Evolutionary conservation across 1,284 basidiomycete genomes (phyloP).

Genomic region (Irpex sp.): DNA sequence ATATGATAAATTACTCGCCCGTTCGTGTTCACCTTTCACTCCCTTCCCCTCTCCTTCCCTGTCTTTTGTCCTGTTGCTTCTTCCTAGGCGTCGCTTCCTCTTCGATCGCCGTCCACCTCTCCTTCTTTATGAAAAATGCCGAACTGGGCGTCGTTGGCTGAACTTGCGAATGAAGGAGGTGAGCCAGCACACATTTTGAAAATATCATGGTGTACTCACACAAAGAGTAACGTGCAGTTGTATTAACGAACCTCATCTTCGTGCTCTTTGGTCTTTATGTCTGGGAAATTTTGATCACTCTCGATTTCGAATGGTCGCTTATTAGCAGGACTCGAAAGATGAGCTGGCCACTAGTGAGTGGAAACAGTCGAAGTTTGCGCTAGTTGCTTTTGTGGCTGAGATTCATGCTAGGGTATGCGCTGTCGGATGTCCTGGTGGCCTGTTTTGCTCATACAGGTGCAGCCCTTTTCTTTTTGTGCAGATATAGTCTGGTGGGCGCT

Average conservation of each 20-base stretch:
- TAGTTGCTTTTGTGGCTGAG: background rate
- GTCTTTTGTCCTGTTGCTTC: background rate
- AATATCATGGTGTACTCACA: background rate
- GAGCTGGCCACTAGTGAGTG: constrained; percentile 56
- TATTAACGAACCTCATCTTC: constrained; percentile 56
- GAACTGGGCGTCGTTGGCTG: constrained; percentile 4
- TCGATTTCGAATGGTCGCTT: constrained; percentile 63
- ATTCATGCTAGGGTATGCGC: constrained; percentile 22
- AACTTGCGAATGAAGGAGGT: constrained; percentile 10
- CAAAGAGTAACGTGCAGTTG: constrained; percentile 30
- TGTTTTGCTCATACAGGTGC: constrained; percentile 6
- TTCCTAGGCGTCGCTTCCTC: background rate
- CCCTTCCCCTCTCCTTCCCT: background rate
- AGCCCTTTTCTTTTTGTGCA: constrained; percentile 68
- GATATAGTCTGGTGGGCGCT: constrained; percentile 63
- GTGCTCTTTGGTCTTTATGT: constrained; percentile 58
- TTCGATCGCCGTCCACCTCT: background rate
- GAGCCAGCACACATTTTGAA: background rate
- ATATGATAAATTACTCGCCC: background rate
- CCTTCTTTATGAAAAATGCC: constrained; percentile 1
- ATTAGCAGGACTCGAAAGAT: constrained; percentile 51
- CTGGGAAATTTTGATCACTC: constrained; percentile 65
- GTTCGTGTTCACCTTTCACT: background rate
- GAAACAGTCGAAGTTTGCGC: background rate
- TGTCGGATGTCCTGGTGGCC: background rate